These are phyloP conservation scores for Podospora anserina DNA, from an alignment of 495 filamentous ascomycete species.

Conservation along the genomic window DNA sequence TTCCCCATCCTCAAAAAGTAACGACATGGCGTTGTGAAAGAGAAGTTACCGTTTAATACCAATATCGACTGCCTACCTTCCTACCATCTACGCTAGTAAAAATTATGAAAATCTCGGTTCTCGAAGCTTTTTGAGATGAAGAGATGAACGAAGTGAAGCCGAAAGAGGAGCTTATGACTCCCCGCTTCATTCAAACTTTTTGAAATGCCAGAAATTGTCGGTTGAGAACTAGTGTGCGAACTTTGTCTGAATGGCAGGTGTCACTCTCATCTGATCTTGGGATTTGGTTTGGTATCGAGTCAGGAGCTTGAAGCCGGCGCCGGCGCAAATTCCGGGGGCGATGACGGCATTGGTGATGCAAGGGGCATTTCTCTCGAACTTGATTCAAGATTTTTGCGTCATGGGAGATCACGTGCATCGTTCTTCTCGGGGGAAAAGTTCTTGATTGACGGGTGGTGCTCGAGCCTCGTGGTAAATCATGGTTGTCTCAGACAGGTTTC, in stretches of 20 bases:
- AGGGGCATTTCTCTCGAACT: neutral
- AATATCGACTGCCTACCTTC: neutral
- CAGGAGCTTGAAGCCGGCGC: neutral
- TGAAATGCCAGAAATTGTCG: neutral
- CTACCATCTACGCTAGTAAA: neutral
- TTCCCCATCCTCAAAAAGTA: neutral
- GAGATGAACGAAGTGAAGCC: neutral
- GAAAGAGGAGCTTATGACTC: neutral
- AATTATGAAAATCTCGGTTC: neutral
- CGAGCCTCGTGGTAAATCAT: neutral
- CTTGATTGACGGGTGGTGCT: neutral
- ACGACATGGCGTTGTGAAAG: neutral
- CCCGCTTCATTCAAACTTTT: neutral
- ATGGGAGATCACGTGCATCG: neutral
- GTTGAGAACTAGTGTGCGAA: neutral
- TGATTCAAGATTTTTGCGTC: too few relatives aligned
- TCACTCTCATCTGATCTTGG: neutral
- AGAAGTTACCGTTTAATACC: neutral
- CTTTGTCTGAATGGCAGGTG: neutral
- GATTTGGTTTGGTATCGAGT: neutral
- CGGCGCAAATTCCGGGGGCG: neutral
- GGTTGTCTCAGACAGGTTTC: slow-evolving; percentile 12
- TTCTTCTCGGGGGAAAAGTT: neutral
- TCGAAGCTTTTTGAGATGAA: neutral
- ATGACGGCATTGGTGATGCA: neutral